A percentile compares a stretch with the other conserved stretches of the same genome.
phyloP scores from a whole-genome alignment of 1,284 basidiomycete species.

The Xerocomus amazonicus region DNA sequence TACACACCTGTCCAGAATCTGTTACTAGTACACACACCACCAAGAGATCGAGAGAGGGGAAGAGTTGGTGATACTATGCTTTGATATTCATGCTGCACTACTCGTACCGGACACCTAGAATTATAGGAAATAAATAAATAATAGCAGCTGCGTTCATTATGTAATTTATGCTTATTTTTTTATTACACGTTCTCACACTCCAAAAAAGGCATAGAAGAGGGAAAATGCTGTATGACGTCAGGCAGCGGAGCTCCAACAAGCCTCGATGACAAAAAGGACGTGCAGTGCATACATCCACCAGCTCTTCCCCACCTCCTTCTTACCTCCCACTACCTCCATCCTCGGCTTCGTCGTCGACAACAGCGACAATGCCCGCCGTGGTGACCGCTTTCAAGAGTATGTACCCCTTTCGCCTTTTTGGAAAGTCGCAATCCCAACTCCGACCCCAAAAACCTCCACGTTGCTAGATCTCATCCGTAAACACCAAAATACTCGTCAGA shows the following conservation, averaged over 20 bases:
- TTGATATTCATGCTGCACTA: background rate
- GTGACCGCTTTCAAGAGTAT: conserved; percentile 74
- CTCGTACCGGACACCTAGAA: background rate
- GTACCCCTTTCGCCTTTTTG: conserved; percentile 12
- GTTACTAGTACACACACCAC: conserved; percentile 61
- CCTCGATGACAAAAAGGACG: conserved; percentile 33
- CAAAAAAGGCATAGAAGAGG: conserved; percentile 8
- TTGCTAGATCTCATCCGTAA: conserved; percentile 79
- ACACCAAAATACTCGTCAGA: conserved; percentile 51
- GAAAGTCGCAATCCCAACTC: conserved; percentile 15
- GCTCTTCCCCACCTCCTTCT: conserved; percentile 5
- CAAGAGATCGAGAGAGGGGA: conserved; percentile 39
- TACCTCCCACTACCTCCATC: conserved; percentile 1
- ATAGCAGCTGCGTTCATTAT: no score
- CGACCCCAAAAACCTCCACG: conserved; percentile 11
- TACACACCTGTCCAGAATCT: conserved; percentile 72
- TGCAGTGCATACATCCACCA: conserved; percentile 14
- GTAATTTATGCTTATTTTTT: background rate
- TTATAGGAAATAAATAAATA: no score
- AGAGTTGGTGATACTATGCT: conserved; percentile 1
- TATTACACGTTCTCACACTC: background rate
- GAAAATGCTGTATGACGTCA: conserved; percentile 30
- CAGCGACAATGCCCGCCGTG: conserved; percentile 38
- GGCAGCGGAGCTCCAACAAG: conserved; percentile 32
- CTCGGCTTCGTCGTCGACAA: conserved; percentile 7